Base-by-base conservation (phyloP, 108 stramenopile genomes). In the Discostella stelligeroides region DNA sequence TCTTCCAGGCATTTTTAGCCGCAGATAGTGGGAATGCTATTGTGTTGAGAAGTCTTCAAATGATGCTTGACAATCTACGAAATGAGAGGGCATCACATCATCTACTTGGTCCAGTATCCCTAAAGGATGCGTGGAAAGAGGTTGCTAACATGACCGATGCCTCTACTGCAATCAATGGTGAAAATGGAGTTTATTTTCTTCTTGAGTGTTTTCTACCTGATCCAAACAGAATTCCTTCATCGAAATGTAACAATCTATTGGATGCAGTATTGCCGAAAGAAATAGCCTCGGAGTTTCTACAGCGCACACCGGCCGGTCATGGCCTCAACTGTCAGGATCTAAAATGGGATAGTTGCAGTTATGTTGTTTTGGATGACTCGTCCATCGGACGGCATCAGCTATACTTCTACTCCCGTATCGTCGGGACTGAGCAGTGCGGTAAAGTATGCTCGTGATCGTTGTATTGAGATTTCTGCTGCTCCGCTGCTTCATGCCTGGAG, bases 1-100 rank as follows among this genome's bases (percentile, higher is more conserved):
- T 71, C 61, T 62, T 71, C 39, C 70, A 71, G 40, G 70, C 60
- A 38, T 71, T 71, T 51, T 14, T 71, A 42, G 70, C 70, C 0
- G 60, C 61, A 18, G 34, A 21, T 12, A 47, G 12, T 29, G 60
- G 43, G 14, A 29, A 68, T 57, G 18, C 70, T 4, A 62, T 71
- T 39, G 39, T 71, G 11, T 14, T 21, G 46, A 20, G 45, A 21
- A 71, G 70, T 43, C 23, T 71, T 20, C 37, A 41, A 20, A 57
- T 68, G 30, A 50, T 71, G 42, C 49, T 38, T 2, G 38, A 71
- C 24, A 43, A 30, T 4, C 53, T 41, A 21, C 39, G 38, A 7
- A 34, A 49, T 7, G 49, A 53, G 56, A 54, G 53, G 28, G 27
- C 4, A 14, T 54, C 53, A 28, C 27, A 18, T 25, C 17, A 40